Evolutionary conservation across 768 basidiomycete species (phyloP).

Genomic region (Termitomyces sp.): DNA sequence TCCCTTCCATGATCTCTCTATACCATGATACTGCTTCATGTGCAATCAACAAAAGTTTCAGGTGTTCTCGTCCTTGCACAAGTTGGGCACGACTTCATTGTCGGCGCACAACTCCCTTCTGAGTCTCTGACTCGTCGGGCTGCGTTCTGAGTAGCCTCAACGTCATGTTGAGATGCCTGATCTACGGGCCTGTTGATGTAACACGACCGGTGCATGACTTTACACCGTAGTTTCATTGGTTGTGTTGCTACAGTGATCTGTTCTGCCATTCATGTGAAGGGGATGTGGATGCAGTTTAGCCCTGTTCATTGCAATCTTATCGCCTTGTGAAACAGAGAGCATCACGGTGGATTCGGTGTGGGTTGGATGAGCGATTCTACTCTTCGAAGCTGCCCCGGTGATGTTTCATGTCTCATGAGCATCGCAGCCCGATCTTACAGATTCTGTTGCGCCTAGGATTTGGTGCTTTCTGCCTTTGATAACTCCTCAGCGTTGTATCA

Average conservation of each 20-base stretch:
- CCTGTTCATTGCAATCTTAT: not conserved
- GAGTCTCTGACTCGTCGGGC: slow-evolving; percentile 4
- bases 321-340: not conserved
- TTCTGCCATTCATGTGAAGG: not conserved
- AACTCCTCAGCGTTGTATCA: too few relatives aligned
- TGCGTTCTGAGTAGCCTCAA: slow-evolving; percentile 10
- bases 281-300: not conserved
- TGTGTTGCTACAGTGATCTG: not conserved
- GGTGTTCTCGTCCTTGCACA: slow-evolving; percentile 8
- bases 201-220: not conserved
- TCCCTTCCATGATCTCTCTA: not conserved
- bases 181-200: not conserved
- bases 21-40: slow-evolving; percentile 10
- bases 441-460: too few relatives aligned
- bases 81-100: not conserved
- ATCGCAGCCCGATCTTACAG: too few relatives aligned
- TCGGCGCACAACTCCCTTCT: slow-evolving; percentile 3
- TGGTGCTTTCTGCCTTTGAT: too few relatives aligned
- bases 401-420: too few relatives aligned
- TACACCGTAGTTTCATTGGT: not conserved
- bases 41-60: slow-evolving; percentile 16
- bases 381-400: too few relatives aligned
- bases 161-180: slow-evolving; percentile 3
- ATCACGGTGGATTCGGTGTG: not conserved
- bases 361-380: too few relatives aligned